Evolutionary conservation across 2,329 filamentous ascomycete genomes (phyloP).

Genomic region (Trichoderma harzianum): DNA sequence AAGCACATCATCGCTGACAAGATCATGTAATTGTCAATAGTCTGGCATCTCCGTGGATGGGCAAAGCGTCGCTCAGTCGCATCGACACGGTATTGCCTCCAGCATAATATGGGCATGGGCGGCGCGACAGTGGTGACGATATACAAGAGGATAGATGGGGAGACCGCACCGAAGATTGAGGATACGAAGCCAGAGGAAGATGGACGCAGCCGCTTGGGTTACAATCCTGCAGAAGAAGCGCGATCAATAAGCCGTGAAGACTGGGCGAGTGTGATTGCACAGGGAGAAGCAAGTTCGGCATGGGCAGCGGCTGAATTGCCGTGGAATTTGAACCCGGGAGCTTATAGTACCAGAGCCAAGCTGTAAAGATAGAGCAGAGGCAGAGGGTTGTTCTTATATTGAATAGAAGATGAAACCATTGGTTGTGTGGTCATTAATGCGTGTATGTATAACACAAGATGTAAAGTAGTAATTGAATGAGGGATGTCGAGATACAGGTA

Average conservation of each 20-base stretch:
- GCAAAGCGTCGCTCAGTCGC: background rate
- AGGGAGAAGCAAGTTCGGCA: background rate
- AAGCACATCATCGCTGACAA: background rate
- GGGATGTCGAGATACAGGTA: too few relatives aligned
- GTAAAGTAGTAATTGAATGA: background rate
- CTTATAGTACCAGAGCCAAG: background rate
- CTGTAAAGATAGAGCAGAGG: background rate
- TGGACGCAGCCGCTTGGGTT: background rate
- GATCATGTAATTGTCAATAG: background rate
- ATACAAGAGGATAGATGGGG: background rate
- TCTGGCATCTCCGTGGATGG: constrained; percentile 8
- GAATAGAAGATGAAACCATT: too few relatives aligned
- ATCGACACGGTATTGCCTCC: background rate
- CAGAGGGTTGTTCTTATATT: too few relatives aligned
- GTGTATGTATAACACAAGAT: too few relatives aligned
- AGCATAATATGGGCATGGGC: constrained; percentile 7
- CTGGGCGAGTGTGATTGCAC: background rate
- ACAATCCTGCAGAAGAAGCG: background rate
- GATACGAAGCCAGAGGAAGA: background rate
- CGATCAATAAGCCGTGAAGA: background rate
- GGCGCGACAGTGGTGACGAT: background rate
- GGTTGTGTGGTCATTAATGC: too few relatives aligned
- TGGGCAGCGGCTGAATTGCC: constrained; percentile 2
- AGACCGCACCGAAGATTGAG: background rate
- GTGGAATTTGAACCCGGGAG: background rate